Base-by-base conservation (phyloP, 2,329 filamentous ascomycete genomes). In the Paraphoma sp. region DNA sequence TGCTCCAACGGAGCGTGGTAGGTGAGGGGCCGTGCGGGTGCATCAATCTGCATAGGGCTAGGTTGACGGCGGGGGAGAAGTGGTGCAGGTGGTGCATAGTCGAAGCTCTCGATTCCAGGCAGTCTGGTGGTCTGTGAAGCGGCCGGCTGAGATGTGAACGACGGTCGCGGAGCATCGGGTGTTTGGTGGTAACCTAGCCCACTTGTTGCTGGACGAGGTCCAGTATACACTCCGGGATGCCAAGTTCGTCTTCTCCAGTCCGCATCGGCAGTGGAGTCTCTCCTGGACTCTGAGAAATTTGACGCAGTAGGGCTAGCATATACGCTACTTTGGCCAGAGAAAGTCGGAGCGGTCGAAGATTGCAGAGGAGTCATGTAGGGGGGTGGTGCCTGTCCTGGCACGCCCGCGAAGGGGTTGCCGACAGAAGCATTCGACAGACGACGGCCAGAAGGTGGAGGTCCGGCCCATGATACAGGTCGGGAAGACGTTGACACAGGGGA, bases 41-140 rank as follows among this genome's bases (percentile, higher is more conserved):
- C 69, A 64, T 96, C 92, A 9, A 93, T 78, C 70, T 90, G 85
- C 91, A 95, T 93, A 0, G 92, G 91, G 50, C 91, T 93, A 2
- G 86, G 82, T 51, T 84, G 84, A 45, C 89, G 86, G 47, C 86
- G 84, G 1, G 86, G 84, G 0, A 90, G 86, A 11, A 82, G 74
- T 1, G 87, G 84, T 17, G 84, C 85, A 55, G 85, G 84, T 28
- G 87, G 89, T 23, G 91, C 81, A 53, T 91, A 88, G 69, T 94
- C 92, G 67, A 97, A 97, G 14, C 92, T 96, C 73, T 96, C 92
- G 63, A 97, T 97, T 12, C 93, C 93, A 0, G 93, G 93, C 12
- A 97, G 83, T 40, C 92, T 87, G 12, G 92, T 81, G 4, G 83
- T 85, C 65, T 89, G 87, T 48, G 78, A 70, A 75, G 82, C 74